A percentile compares a stretch with the other conserved stretches of the same genome.
Conservation (phyloP, 108 stramenopile genomes). For the Pseudonitzschia pungens region DNA sequence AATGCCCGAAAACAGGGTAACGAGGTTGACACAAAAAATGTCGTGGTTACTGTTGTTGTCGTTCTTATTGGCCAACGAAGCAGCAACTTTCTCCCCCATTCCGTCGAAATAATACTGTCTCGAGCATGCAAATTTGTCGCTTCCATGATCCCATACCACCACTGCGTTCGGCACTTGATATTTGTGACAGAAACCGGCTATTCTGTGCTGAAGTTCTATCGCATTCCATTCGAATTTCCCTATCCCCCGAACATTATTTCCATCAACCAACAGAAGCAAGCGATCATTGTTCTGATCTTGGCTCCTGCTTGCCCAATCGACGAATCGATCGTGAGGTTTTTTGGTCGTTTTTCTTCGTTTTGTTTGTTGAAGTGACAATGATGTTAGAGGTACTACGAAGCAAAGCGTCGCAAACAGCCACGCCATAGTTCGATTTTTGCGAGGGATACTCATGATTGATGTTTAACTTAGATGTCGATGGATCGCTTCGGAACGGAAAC, state of each 20-base stretch:
- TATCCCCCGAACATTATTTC: constrained; percentile 35
- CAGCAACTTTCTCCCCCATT: not conserved
- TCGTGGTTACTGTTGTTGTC: not conserved
- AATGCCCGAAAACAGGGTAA: constrained; percentile 27
- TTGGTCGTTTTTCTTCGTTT: constrained; percentile 6
- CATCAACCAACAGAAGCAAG: constrained; percentile 14
- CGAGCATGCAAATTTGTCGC: constrained; percentile 2
- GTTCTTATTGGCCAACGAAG: not conserved
- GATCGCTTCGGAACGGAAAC: too few relatives aligned
- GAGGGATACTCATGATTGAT: not conserved
- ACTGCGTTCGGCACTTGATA: constrained; percentile 11
- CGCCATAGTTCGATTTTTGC: not conserved
- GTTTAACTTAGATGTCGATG: not conserved
- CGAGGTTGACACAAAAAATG: not conserved
- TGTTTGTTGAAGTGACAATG: not conserved
- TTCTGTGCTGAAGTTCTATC: constrained; percentile 16
- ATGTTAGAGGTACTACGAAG: not conserved
- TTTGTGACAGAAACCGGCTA: constrained; percentile 20
- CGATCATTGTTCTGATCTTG: not conserved
- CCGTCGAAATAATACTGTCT: not conserved
- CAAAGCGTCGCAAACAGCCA: not conserved
- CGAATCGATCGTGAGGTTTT: constrained; percentile 1
- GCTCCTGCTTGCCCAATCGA: constrained; percentile 1
- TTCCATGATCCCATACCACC: constrained; percentile 33
- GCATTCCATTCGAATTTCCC: constrained; percentile 29